These are phyloP conservation scores for Ganoderma boninense DNA, from an alignment of 1,284 basidiomycete species.

Conservation along the genomic window DNA sequence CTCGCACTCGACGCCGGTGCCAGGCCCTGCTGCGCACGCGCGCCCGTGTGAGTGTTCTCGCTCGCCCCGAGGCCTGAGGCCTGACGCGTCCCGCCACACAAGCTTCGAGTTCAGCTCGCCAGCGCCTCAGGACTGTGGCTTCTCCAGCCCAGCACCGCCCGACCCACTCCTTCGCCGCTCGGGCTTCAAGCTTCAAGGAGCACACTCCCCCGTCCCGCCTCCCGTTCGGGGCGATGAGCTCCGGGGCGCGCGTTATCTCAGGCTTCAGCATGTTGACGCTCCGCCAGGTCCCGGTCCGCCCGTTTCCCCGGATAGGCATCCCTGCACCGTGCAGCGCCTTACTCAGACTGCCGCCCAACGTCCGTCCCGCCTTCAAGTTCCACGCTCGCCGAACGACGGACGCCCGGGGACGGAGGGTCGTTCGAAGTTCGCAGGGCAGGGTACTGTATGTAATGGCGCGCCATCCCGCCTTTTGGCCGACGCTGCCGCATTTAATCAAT, in stretches of 20 bases:
- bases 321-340: neutral
- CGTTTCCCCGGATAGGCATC: neutral
- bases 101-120: neutral
- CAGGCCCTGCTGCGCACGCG: neutral
- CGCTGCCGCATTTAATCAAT: neutral
- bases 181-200: neutral
- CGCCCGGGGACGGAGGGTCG: neutral
- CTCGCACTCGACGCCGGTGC: no score
- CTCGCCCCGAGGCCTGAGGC: neutral
- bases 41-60: neutral
- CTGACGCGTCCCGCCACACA: neutral
- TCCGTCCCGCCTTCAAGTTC: neutral
- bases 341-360: neutral
- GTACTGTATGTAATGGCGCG: no score
- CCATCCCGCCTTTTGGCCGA: neutral
- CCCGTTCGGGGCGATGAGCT: neutral
- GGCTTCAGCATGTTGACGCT: neutral
- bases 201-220: neutral
- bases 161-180: neutral
- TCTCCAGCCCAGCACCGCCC: neutral
- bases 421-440: neutral
- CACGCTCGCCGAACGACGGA: neutral
- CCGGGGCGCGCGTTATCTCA: neutral
- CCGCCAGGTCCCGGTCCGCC: neutral
- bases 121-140: neutral